phyloP scores from a whole-genome alignment of 768 basidiomycete species.

The Leccinum rimulosum region DNA sequence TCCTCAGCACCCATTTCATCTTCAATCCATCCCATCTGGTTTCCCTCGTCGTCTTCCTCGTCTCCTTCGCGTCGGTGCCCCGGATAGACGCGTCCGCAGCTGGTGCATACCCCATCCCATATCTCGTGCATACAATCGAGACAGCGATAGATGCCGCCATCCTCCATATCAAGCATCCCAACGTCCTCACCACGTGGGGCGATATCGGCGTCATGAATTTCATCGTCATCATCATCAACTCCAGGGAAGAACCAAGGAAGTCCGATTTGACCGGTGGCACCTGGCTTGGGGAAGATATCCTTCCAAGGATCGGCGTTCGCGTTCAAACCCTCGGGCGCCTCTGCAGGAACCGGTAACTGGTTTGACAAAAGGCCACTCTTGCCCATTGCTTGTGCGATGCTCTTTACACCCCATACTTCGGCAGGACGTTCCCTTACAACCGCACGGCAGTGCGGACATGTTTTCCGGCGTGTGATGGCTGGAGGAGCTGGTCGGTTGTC shows the following conservation, averaged over 20 bases:
- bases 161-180: slow-evolving; percentile 71
- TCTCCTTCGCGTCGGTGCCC: slow-evolving; percentile 41
- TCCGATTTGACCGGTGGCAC: slow-evolving; percentile 2
- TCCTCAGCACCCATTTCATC: slow-evolving; percentile 38
- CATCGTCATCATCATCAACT: slow-evolving; percentile 17
- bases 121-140: slow-evolving; percentile 78
- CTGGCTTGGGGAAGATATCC: slow-evolving; percentile 49
- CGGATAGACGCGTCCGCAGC: slow-evolving; percentile 57
- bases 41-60: slow-evolving; percentile 27
- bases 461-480: slow-evolving; percentile 37
- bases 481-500: slow-evolving; percentile 27
- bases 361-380: slow-evolving; percentile 49
- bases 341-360: slow-evolving; percentile 25
- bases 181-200: slow-evolving; percentile 37
- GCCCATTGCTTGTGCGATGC: slow-evolving; percentile 42
- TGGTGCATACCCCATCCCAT: slow-evolving; percentile 61
- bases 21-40: slow-evolving; percentile 34
- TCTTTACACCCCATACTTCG: slow-evolving; percentile 49
- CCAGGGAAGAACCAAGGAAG: slow-evolving; percentile 27
- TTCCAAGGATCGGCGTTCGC: slow-evolving; percentile 59
- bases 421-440: slow-evolving; percentile 44
- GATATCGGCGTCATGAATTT: slow-evolving; percentile 13
- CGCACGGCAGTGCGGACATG: slow-evolving; percentile 45
- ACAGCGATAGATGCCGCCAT: slow-evolving; percentile 76
- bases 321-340: slow-evolving; percentile 24